Percentiles rank a stretch among this genome's conserved stretches.
phyloP scores from a whole-genome alignment of 129 eudicot species.

The Erigeron canadensis region DNA sequence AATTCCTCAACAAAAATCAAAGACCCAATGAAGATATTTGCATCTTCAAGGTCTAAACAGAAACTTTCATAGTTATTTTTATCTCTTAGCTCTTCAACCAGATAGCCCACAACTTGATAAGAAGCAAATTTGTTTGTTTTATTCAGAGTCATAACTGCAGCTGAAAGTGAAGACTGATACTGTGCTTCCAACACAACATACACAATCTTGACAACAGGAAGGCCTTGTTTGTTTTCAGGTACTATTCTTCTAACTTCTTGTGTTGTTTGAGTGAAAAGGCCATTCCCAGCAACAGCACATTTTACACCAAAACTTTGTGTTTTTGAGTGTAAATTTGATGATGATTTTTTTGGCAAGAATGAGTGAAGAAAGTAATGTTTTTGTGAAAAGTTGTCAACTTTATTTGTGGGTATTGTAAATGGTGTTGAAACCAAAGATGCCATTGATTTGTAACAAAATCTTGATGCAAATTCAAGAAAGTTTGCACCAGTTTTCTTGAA shows the following conservation, averaged over 20 bases:
- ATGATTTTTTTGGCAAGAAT: conserved; percentile 47
- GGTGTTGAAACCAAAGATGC: conserved; percentile 87
- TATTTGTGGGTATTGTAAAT: conserved; percentile 63
- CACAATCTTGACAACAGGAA: conserved; percentile 81
- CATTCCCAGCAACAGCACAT: conserved; percentile 85
- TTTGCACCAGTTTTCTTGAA: conserved; percentile 32
- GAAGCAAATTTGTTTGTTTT: conserved; percentile 50
- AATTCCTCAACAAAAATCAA: conserved; percentile 92
- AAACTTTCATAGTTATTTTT: conserved; percentile 64
- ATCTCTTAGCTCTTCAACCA: conserved; percentile 99
- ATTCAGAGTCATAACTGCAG: conserved; percentile 74
- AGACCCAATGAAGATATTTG: conserved; percentile 89
- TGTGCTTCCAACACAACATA: conserved; percentile 99
- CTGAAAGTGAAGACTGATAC: conserved; percentile 86
- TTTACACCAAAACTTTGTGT: conserved; percentile 57
- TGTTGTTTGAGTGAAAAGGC: conserved; percentile 88
- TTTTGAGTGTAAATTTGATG: conserved; percentile 34
- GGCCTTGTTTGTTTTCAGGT: conserved; percentile 61
- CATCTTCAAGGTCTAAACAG: conserved; percentile 90
- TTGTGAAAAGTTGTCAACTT: conserved; percentile 62
- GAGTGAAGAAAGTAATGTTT: conserved; percentile 52
- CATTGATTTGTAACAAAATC: conserved; percentile 32
- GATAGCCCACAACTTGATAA: conserved; percentile 87
- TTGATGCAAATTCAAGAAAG: conserved; percentile 18
- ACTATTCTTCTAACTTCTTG: conserved; percentile 86